Percentiles rank a stretch among this genome's conserved stretches.
Evolutionary conservation across 2,329 filamentous ascomycete genomes (phyloP).

Genomic region (Nothophaeocryptopus gaeumannii): DNA sequence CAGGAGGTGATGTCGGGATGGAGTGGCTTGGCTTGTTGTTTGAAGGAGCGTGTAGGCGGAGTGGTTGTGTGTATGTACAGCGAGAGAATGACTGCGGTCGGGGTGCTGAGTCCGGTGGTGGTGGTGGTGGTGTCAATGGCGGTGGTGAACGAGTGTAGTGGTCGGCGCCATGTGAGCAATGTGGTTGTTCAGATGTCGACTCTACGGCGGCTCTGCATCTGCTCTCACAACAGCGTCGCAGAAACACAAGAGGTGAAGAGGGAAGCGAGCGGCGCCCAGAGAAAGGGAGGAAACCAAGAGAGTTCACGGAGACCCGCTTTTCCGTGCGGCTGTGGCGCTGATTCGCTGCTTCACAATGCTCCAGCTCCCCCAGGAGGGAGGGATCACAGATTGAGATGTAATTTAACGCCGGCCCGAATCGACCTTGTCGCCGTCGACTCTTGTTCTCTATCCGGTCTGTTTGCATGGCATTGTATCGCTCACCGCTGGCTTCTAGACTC

Average conservation of each 20-base stretch:
- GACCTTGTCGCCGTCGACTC: background rate
- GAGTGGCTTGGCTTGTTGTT: conserved; percentile 5
- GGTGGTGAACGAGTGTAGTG: conserved; percentile 16
- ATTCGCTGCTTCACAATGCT: background rate
- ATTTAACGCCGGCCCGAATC: background rate
- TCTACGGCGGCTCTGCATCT: conserved; percentile 2
- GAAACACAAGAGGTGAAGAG: background rate
- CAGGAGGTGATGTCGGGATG: conserved; percentile 2
- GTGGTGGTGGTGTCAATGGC: conserved; percentile 9
- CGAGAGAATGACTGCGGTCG: conserved; percentile 22
- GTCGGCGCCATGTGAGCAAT: conserved; percentile 11
- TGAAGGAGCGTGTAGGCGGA: conserved; percentile 8
- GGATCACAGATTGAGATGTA: no score
- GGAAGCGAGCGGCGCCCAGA: background rate
- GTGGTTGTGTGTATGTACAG: conserved; percentile 14
- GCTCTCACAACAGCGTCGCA: background rate
- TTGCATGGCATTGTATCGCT: background rate
- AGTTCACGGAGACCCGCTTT: background rate
- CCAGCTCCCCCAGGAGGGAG: no score
- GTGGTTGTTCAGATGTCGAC: conserved; percentile 2
- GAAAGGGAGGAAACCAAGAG: background rate
- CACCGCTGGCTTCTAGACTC: background rate
- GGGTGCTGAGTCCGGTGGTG: conserved; percentile 5
- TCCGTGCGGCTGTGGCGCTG: background rate
- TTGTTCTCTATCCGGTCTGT: background rate